These are phyloP conservation scores for Penicillium arizonense DNA, from an alignment of 495 filamentous ascomycete species.

Conservation along the genomic window DNA sequence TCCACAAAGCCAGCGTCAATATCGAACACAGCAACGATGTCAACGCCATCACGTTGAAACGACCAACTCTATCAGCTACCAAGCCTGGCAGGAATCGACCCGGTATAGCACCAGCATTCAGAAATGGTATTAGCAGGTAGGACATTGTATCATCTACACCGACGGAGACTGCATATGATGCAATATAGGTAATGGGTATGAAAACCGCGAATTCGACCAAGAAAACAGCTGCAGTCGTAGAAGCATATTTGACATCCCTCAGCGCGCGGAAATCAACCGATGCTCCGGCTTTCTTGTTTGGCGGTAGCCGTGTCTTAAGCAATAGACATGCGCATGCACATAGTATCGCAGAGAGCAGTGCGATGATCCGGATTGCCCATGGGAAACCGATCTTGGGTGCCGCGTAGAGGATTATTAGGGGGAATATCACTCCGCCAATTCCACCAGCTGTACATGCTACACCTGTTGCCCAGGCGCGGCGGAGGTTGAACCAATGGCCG, in stretches of 20 bases:
- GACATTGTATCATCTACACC: constrained; percentile 38
- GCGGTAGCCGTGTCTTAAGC: constrained; percentile 20
- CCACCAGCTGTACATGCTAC: constrained; percentile 69
- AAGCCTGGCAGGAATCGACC: constrained; percentile 55
- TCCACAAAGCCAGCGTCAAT: constrained; percentile 54
- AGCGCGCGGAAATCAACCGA: constrained; percentile 26
- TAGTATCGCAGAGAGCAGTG: constrained; percentile 58
- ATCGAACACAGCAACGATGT: constrained; percentile 50
- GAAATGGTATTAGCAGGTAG: constrained; percentile 53
- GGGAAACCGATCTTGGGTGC: constrained; percentile 64
- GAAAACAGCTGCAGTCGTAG: constrained; percentile 62
- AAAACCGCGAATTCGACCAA: constrained; percentile 73
- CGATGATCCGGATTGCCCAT: constrained; percentile 71
- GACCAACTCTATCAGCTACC: constrained; percentile 64
- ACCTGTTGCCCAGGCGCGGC: constrained; percentile 70
- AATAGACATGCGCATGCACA: constrained; percentile 27
- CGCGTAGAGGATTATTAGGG: constrained; percentile 63
- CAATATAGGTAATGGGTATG: constrained; percentile 69
- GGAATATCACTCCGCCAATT: constrained; percentile 70
- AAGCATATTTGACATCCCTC: constrained; percentile 33
- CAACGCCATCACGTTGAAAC: constrained; percentile 65
- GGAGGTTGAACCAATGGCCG: constrained; percentile 67
- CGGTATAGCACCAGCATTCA: constrained; percentile 46
- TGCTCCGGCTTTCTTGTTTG: constrained; percentile 11
- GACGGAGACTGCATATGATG: constrained; percentile 50